A percentile compares a stretch with the other conserved stretches of the same genome.
Conservation (phyloP, 345 rosid species). For the Syzygium grande region DNA sequence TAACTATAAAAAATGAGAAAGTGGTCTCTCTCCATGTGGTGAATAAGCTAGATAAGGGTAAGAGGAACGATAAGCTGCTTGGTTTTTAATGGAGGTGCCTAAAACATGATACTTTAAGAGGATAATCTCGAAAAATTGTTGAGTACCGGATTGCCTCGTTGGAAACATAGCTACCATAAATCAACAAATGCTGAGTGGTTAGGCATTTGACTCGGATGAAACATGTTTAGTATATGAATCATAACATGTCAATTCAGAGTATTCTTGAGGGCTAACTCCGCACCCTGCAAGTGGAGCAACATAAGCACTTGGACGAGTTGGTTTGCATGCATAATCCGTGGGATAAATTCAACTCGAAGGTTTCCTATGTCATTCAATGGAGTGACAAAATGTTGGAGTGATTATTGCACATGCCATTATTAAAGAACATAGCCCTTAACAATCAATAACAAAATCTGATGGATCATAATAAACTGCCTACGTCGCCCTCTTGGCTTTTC, state of each 20-base stretch:
- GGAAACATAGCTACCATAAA: neutral
- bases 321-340: neutral
- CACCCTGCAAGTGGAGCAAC: neutral
- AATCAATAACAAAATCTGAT: neutral
- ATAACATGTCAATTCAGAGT: neutral
- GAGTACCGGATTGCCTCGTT: neutral
- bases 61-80: neutral
- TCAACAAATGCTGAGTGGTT: neutral
- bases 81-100: neutral
- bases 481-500: neutral
- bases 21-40: neutral
- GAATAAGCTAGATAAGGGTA: neutral
- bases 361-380: neutral
- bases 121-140: neutral
- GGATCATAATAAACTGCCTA: neutral
- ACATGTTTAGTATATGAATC: neutral
- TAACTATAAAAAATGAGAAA: neutral
- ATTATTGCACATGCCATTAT: neutral
- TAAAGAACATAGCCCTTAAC: neutral
- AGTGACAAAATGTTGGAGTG: neutral
- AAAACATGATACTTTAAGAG: neutral
- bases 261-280: neutral
- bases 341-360: neutral
- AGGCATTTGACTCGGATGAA: neutral
- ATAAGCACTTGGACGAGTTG: neutral